These are phyloP conservation scores for Meredithiella fracta DNA, from an alignment of 2,329 filamentous ascomycete genomes.

Conservation along the genomic window DNA sequence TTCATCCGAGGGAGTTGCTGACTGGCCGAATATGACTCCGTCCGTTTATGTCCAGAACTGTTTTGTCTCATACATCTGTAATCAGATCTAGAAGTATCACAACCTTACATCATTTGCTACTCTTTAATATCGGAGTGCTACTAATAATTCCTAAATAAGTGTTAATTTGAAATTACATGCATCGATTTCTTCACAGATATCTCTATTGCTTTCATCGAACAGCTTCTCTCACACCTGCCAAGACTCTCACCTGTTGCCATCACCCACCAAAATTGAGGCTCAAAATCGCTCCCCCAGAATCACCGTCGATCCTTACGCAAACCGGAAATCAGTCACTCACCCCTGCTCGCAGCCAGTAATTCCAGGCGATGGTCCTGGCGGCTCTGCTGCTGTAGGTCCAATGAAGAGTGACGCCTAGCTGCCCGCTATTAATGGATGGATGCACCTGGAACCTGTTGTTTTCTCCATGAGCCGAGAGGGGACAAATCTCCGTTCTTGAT, in stretches of 20 bases:
- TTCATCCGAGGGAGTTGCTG: no score
- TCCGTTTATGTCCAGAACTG: no score
- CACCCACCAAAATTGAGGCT: constrained; percentile 11
- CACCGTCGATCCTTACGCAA: constrained; percentile 2
- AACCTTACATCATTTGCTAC: neutral
- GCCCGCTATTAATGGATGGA: no score
- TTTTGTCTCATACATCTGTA: neutral
- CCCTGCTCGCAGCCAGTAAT: neutral
- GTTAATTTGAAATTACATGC: neutral
- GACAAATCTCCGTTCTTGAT: neutral
- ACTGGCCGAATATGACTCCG: no score
- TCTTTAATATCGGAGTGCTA: neutral
- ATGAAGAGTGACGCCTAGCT: no score
- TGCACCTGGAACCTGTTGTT: neutral
- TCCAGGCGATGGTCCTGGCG: neutral
- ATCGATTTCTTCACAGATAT: neutral
- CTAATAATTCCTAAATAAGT: neutral
- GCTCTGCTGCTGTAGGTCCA: neutral
- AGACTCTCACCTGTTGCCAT: neutral
- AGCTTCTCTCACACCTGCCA: neutral
- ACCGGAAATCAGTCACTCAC: neutral
- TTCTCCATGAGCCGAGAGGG: neutral
- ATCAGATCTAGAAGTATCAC: neutral
- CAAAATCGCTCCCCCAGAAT: constrained; percentile 11
- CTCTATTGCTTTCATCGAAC: neutral